A percentile compares a stretch with the other conserved stretches of the same genome.
Evolutionary conservation across 495 filamentous ascomycete genomes (phyloP).

Genomic region (Glutinoglossum americanum): DNA sequence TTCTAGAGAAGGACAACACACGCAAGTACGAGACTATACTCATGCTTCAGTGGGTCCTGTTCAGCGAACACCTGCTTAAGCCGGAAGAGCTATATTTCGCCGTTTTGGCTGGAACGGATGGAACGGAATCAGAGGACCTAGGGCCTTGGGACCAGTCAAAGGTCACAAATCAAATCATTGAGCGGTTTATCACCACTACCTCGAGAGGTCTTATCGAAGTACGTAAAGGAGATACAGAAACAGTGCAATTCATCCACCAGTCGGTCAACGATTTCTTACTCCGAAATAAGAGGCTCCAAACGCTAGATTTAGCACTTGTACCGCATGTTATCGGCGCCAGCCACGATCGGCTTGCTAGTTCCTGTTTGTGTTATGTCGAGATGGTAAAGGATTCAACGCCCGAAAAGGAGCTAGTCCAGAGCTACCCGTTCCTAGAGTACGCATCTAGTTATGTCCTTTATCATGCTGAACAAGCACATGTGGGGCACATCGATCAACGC

Average conservation of each 20-base stretch:
- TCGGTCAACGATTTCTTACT: conserved; percentile 20
- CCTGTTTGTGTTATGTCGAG: neutral
- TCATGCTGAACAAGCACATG: too few species aligned
- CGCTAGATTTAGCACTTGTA: neutral
- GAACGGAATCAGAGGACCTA: conserved; percentile 6
- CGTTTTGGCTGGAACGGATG: conserved; percentile 17
- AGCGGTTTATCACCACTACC: conserved; percentile 12
- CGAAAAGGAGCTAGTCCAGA: too few species aligned
- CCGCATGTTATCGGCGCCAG: neutral
- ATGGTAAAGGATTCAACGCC: neutral
- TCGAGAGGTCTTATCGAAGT: conserved; percentile 21
- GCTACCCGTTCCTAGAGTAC: too few species aligned
- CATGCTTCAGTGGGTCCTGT: conserved; percentile 22
- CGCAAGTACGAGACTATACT: conserved; percentile 15
- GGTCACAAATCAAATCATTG: conserved; percentile 4
- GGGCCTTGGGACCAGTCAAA: conserved; percentile 4
- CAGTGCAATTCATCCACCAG: conserved; percentile 23
- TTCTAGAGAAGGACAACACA: conserved; percentile 15
- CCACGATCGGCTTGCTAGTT: neutral
- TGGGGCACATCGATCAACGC: too few species aligned
- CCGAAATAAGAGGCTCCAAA: conserved; percentile 13
- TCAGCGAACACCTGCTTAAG: conserved; percentile 13
- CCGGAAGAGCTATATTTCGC: conserved; percentile 19
- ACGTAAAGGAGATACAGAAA: too few species aligned
- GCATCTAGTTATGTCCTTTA: too few species aligned